Conservation (phyloP, 1,139 yeast species). For the Nakaseomyces glabratus region DNA sequence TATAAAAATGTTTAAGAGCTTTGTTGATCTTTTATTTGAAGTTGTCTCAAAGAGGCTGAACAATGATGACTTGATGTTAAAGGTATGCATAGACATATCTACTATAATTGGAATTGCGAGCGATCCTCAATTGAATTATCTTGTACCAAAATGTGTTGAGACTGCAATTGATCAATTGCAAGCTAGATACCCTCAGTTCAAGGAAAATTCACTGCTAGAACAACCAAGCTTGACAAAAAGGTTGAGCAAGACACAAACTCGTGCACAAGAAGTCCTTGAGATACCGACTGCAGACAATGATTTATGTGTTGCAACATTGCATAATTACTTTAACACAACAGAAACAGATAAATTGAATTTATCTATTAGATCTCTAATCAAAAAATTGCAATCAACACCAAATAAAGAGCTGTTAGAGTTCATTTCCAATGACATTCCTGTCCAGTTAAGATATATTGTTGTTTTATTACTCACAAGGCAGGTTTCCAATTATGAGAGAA, state of each 20-base stretch:
- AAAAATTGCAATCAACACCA: conserved; percentile 31
- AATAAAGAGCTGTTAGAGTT: conserved; percentile 44
- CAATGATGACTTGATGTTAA: conserved; percentile 26
- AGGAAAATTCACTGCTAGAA: conserved; percentile 12
- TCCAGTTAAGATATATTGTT: conserved; percentile 71
- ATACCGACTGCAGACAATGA: conserved; percentile 25
- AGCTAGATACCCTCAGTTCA: conserved; percentile 22
- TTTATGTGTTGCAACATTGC: conserved; percentile 37
- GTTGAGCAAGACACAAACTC: conserved; percentile 27
- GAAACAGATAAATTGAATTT: conserved; percentile 42
- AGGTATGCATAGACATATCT: conserved; percentile 28
- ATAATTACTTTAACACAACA: conserved; percentile 43
- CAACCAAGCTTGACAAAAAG: conserved; percentile 15
- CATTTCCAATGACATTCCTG: conserved; percentile 76
- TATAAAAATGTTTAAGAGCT: conserved; percentile 38
- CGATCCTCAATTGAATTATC: conserved; percentile 25
- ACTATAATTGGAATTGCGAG: conserved; percentile 23
- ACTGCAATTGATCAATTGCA: conserved; percentile 22
- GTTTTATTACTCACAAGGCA: conserved; percentile 38
- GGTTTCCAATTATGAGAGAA: conserved; percentile 17
- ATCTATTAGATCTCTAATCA: conserved; percentile 40
- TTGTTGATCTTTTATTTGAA: conserved; percentile 23
- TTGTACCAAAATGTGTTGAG: conserved; percentile 22
- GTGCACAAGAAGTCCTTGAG: conserved; percentile 21
- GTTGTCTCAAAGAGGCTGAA: conserved; percentile 20